Evolutionary conservation across 129 eudicot species (phyloP).

Genomic region (Flaveria bidentis): DNA sequence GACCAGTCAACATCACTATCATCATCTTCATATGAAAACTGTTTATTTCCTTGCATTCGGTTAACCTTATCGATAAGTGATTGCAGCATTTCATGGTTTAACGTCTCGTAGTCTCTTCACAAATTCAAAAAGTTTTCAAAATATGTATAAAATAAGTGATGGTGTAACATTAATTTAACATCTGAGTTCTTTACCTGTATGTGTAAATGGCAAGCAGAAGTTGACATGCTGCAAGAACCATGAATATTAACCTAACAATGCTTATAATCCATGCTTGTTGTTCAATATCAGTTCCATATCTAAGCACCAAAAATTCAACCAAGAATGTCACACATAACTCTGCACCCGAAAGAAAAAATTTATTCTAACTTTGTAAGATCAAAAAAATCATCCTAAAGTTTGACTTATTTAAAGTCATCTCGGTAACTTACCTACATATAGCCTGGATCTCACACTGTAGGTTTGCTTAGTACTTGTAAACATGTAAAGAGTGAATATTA

Average conservation of each 20-base stretch:
- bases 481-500: constrained; percentile 60
- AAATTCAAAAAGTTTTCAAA: not conserved
- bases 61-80: constrained; percentile 56
- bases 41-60: constrained; percentile 36
- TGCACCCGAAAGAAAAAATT: not conserved
- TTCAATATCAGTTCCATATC: constrained; percentile 45
- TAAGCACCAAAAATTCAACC: constrained; percentile 51
- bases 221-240: constrained; percentile 47
- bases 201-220: constrained; percentile 58
- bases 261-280: constrained; percentile 52
- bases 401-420: not conserved
- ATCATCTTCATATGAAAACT: constrained; percentile 28
- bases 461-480: constrained; percentile 82
- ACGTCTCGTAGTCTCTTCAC: constrained; percentile 67
- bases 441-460: constrained; percentile 57
- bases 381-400: not conserved
- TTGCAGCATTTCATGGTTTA: constrained; percentile 61
- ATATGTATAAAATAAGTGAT: constrained; percentile 3
- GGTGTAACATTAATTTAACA: not conserved
- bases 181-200: constrained; percentile 51
- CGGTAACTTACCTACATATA: not conserved
- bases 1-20: constrained; percentile 60
- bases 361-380: not conserved
- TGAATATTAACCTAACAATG: constrained; percentile 46
- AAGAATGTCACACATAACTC: constrained; percentile 19